These are phyloP conservation scores for Penicillium sp. DNA, from an alignment of 2,329 filamentous ascomycete species.

Conservation along the genomic window DNA sequence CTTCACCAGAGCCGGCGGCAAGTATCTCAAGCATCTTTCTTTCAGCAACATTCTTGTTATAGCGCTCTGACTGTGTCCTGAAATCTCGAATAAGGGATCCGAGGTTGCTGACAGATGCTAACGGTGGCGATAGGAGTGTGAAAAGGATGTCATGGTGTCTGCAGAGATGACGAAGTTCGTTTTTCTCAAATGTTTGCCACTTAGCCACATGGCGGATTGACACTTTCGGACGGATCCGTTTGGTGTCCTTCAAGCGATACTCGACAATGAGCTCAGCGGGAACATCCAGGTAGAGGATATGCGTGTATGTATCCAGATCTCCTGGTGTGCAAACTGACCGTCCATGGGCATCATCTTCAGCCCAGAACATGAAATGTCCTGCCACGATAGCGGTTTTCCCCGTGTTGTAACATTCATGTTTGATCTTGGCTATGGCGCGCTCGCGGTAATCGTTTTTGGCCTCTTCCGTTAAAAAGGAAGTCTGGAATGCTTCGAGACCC, in stretches of 20 bases:
- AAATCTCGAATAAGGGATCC: not conserved
- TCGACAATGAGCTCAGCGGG: slow-evolving; percentile 31
- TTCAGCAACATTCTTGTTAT: not conserved
- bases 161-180: slow-evolving; percentile 40
- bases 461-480: slow-evolving; percentile 21
- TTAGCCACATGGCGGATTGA: slow-evolving; percentile 35
- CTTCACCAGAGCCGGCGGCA: slow-evolving; percentile 1
- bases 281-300: slow-evolving; percentile 51
- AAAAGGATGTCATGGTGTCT: slow-evolving; percentile 43
- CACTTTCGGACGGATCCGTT: slow-evolving; percentile 27
- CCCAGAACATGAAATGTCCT: slow-evolving; percentile 52
- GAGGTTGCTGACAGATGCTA: not conserved
- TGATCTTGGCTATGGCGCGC: slow-evolving; percentile 42
- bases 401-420: slow-evolving; percentile 27
- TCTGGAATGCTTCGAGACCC: slow-evolving; percentile 44
- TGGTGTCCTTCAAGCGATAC: slow-evolving; percentile 34
- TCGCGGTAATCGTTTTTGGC: slow-evolving; percentile 37
- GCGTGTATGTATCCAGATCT: slow-evolving; percentile 46
- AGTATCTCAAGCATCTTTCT: slow-evolving; percentile 31
- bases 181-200: slow-evolving; percentile 45
- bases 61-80: not conserved
- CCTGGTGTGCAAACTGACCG: slow-evolving; percentile 36
- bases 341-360: slow-evolving; percentile 21
- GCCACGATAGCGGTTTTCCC: slow-evolving; percentile 42
- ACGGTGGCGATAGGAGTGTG: slow-evolving; percentile 5